Base-by-base conservation (phyloP, 225 moss, liverwort and hornwort genomes). In the Bryum argenteum region DNA sequence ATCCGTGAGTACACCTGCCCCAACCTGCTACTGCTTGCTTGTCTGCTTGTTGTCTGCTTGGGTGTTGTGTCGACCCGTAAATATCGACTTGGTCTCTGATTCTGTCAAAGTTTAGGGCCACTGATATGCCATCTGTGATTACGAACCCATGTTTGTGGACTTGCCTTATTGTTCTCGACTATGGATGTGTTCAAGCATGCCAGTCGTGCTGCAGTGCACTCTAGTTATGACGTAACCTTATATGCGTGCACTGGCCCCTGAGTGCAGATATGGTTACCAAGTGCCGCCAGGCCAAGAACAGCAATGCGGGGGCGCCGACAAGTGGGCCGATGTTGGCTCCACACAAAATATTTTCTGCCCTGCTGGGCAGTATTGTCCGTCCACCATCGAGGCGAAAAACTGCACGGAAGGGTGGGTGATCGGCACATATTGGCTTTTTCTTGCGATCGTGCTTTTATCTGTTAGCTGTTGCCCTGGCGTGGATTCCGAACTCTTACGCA, bases 251-350 rank as follows among this genome's bases (percentile, higher is more conserved):
- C 55, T 41, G 18, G 10, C 20, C 0, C 4, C 3, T 38, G 60
- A 60, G 39, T 65, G 77, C 84, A 96, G 96, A 43, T 96, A 96
- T 57, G 86, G 71, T 13, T 96, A 96, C 69, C 78, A 81, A 61
- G 65, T 90, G 66, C 50, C 70, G 21, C 79, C 63, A 51, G 84
- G 77, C 20, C n/a, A 9, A 50, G 42, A 23, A 16, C 12, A 43
- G 19, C 39, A 47, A 50, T 96, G 96, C 62, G 96, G 96, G n/a
- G 93, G 93, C 71, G 96, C 96, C 15, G 90, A 93, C 71, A 79
- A 84, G 60, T 96, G 96, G 96, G 77, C 88, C n/a, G 74, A 72
- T 23, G 87, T 82, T 41, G 6, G 23, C 1, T 37, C 76, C 22
- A 52, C 90, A 10, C 10, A 22, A 13, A 76, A 66, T 3, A 79